Conservation (phyloP, 106 monocot genomes). For the Phalaenopsis aphrodite region DNA sequence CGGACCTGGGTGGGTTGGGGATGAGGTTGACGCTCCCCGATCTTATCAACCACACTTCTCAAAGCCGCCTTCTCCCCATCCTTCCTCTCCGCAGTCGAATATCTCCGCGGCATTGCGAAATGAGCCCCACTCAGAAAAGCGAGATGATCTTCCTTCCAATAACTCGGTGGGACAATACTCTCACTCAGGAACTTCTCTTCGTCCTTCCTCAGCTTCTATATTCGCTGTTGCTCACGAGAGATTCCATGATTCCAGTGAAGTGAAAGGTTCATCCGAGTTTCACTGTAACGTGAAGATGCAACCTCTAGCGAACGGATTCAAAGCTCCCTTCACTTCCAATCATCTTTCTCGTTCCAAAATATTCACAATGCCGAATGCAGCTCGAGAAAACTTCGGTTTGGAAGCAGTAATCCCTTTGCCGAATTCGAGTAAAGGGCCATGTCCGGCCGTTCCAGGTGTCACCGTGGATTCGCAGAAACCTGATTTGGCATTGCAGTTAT, state of each 20-base stretch:
- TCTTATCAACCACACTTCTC: slow-evolving; percentile 18
- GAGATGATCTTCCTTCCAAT: background rate
- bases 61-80: background rate
- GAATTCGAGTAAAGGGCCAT: background rate
- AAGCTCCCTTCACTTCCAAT: too few species aligned
- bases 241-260: background rate
- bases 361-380: background rate
- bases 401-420: background rate
- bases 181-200: background rate
- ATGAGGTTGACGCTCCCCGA: slow-evolving; percentile 30
- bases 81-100: slow-evolving; percentile 7
- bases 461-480: slow-evolving; percentile 40
- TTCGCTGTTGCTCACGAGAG: background rate
- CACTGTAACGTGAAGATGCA: slow-evolving; percentile 12
- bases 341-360: background rate
- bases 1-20: slow-evolving; percentile 82
- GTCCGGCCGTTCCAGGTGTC: slow-evolving; percentile 22
- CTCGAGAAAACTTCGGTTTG: background rate
- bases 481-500: slow-evolving; percentile 76
- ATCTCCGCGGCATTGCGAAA: background rate
- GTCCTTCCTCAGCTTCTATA: background rate
- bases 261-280: slow-evolving; percentile 9
- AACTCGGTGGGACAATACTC: background rate
- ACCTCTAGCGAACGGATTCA: too few species aligned
- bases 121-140: background rate